phyloP scores from a whole-genome alignment of 2,329 filamentous ascomycete genomes.

The Penicillium paneum region DNA sequence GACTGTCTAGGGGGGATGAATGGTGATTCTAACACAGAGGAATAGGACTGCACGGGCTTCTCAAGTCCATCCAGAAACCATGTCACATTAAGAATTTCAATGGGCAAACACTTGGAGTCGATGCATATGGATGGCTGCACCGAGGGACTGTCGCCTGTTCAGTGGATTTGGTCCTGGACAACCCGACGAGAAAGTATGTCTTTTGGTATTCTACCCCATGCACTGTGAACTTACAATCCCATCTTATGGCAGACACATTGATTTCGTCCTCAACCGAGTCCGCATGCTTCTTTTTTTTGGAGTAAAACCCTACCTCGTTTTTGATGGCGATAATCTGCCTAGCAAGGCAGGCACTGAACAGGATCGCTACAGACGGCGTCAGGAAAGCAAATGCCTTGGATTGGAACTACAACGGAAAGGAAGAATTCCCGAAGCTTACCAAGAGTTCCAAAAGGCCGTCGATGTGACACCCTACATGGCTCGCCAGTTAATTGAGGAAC shows the following conservation, averaged over 20 bases:
- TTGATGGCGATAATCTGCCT: slow-evolving; percentile 91
- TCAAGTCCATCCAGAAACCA: slow-evolving; percentile 94
- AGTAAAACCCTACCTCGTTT: slow-evolving; percentile 89
- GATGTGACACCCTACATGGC: slow-evolving; percentile 98
- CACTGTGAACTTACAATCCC: slow-evolving; percentile 12
- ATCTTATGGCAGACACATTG: slow-evolving; percentile 65
- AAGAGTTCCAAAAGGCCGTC: slow-evolving; percentile 89
- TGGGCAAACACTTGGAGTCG: slow-evolving; percentile 87
- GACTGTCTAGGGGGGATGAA: not conserved
- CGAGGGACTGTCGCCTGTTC: slow-evolving; percentile 87
- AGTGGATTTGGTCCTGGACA: slow-evolving; percentile 82
- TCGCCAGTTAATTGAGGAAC: slow-evolving; percentile 80
- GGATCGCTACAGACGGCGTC: slow-evolving; percentile 69
- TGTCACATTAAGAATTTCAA: slow-evolving; percentile 80
- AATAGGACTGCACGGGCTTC: slow-evolving; percentile 76
- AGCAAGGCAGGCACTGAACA: slow-evolving; percentile 88
- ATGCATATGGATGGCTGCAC: slow-evolving; percentile 98
- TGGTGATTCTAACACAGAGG: slow-evolving; percentile 3
- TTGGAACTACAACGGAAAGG: slow-evolving; percentile 78
- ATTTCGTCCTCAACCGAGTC: slow-evolving; percentile 85
- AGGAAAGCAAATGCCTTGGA: slow-evolving; percentile 72
- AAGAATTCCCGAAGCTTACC: slow-evolving; percentile 72
- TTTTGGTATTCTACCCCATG: not conserved
- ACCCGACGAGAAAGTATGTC: slow-evolving; percentile 77
- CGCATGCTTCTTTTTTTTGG: slow-evolving; percentile 93